Base-by-base conservation (phyloP, 2,329 filamentous ascomycete species). In the Zopfia rhizophila region DNA sequence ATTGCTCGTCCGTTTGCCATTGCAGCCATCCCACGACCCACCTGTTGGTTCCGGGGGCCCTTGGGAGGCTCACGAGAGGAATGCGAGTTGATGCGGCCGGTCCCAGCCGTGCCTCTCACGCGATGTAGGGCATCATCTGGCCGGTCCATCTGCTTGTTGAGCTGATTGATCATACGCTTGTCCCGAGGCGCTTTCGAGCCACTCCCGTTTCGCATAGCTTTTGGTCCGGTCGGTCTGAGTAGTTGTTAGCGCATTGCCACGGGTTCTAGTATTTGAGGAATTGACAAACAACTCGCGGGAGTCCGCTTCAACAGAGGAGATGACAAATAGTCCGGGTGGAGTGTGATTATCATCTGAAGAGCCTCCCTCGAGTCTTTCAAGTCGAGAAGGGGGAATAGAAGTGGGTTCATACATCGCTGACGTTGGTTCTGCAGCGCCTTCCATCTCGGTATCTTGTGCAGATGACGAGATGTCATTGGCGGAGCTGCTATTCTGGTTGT, bases 181-280 rank as follows among this genome's bases (percentile, higher is more conserved):
- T 89, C 88, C 57, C 90, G 85, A 48, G 61, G 73, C 41, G 67
- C 74, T 41, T 68, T 67, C 41, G 62, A 16, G 44, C 45, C 50
- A 55, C 45, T 40, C 19, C 63, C 65, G 68, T 88, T 90, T 65
- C 94, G 89, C 91, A 97, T 96, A 23, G 92, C 91, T 70, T 92
- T 94, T 13, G 94, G 94, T 45, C 93, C 94, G 38, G 91, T 97
- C 7, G 94, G 94, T 65, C 93, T 97, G 63, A n/a, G 19, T 24
- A 35, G 3, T 14, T 25, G 53, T 63, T 46, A 61, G 60, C 43
- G 17, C 17, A 11, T n/a, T n/a, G n/a, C n/a, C n/a, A n/a, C n/a
- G n/a, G n/a, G n/a, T n/a, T n/a, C n/a, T n/a, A n/a, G 13, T 2
- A 18, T 16, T 28, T 21, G 12, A 16, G 7, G 22, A 14, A 19